A percentile compares a stretch with the other conserved stretches of the same genome.
These are phyloP conservation scores for Carex myosuroides DNA, from an alignment of 176 grass and related monocot genomes.

Conservation along the genomic window DNA sequence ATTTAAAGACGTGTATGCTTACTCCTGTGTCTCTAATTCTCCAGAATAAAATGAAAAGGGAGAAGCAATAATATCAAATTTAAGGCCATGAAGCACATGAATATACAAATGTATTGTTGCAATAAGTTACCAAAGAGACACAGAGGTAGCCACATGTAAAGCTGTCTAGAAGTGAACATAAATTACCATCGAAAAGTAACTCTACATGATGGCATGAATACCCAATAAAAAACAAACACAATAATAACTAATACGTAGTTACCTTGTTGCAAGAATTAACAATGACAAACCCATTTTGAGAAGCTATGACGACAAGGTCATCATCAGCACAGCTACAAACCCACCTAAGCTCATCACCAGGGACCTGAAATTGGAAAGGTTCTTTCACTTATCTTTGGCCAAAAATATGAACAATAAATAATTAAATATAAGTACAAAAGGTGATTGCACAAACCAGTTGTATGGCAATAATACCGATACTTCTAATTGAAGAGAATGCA, in stretches of 20 bases:
- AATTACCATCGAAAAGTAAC: conserved; percentile 17
- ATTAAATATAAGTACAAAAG: not conserved
- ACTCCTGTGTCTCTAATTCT: not conserved
- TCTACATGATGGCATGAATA: not conserved
- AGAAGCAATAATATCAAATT: not conserved
- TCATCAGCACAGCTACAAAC: conserved; percentile 66
- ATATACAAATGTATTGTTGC: not conserved
- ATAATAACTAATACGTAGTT: conserved; percentile 12
- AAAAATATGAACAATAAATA: not conserved
- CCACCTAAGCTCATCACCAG: conserved; percentile 86
- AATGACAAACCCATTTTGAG: conserved; percentile 80
- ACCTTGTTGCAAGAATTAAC: conserved; percentile 91
- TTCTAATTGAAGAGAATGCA: conserved; percentile 76
- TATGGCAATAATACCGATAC: conserved; percentile 84
- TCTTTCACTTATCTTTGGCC: not conserved
- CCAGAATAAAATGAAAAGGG: not conserved
- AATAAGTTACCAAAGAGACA: not conserved
- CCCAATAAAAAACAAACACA: conserved; percentile 15
- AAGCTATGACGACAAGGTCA: conserved; percentile 87
- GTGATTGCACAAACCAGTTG: conserved; percentile 60
- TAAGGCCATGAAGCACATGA: not conserved
- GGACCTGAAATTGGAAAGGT: conserved; percentile 39
- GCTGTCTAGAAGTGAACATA: not conserved
- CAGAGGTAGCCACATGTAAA: not conserved
- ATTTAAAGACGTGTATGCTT: not conserved